Percentiles rank a stretch among this genome's conserved stretches.
phyloP scores from a whole-genome alignment of 192 early-diverging fungal species.

The Backusella tarrabulga region DNA sequence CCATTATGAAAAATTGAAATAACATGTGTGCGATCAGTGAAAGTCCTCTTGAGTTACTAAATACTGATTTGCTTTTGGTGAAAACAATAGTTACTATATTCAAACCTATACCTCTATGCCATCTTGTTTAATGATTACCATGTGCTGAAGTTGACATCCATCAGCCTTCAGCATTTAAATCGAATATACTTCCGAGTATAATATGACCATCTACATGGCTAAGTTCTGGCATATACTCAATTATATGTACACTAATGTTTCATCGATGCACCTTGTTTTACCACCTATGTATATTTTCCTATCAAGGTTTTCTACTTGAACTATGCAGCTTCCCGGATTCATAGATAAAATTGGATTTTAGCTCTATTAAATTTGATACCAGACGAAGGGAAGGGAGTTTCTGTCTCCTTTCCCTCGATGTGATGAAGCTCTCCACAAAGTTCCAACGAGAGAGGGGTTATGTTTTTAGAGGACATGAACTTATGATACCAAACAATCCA shows the following conservation, averaged over 20 bases:
- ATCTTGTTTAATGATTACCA: slow-evolving; percentile 43
- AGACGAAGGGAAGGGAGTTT: slow-evolving; percentile 37
- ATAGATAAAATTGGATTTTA: slow-evolving; percentile 96
- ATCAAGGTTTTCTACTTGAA: slow-evolving; percentile 90
- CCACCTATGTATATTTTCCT: slow-evolving; percentile 75
- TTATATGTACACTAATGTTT: slow-evolving; percentile 82
- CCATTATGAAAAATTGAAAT: not conserved
- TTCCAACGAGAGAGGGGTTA: slow-evolving; percentile 69
- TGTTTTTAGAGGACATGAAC: slow-evolving; percentile 74
- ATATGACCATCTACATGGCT: slow-evolving; percentile 66
- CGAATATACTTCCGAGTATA: slow-evolving; percentile 56
- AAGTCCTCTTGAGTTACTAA: not conserved
- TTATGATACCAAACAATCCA: slow-evolving; percentile 84
- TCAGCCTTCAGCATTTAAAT: slow-evolving; percentile 48
- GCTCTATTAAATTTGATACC: slow-evolving; percentile 73
- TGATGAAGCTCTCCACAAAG: slow-evolving; percentile 77
- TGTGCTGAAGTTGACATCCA: slow-evolving; percentile 64
- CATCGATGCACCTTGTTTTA: slow-evolving; percentile 65
- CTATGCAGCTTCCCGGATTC: slow-evolving; percentile 86
- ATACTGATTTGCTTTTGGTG: not conserved
- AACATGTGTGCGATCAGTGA: not conserved
- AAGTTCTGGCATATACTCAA: slow-evolving; percentile 71
- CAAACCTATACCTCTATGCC: not conserved
- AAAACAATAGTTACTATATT: not conserved
- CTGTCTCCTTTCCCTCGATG: slow-evolving; percentile 49